A percentile compares a stretch with the other conserved stretches of the same genome.
Evolutionary conservation across 1,139 yeast genomes (phyloP).

Genomic region (Nakaseomyces bracarensis): DNA sequence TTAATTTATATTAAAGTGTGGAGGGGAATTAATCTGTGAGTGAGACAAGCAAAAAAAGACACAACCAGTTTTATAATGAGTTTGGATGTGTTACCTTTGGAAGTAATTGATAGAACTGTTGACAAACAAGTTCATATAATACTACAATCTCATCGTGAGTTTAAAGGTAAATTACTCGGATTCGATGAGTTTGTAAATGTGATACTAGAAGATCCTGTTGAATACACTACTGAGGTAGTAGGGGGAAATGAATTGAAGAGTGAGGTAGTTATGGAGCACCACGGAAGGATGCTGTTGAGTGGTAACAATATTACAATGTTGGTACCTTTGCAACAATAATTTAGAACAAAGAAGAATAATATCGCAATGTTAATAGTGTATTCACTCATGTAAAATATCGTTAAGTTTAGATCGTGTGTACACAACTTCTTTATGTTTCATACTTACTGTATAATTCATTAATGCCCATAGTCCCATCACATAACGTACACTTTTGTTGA

Average conservation of each 20-base stretch:
- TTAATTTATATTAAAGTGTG: too few species aligned
- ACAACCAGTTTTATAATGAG: background rate
- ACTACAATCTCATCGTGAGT: constrained; percentile 67
- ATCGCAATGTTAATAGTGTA: background rate
- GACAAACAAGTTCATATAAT: constrained; percentile 76
- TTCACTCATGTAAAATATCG: background rate
- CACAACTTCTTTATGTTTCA: constrained; percentile 28
- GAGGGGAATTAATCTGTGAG: too few species aligned
- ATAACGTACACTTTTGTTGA: constrained; percentile 16
- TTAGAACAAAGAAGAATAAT: background rate
- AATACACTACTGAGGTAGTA: constrained; percentile 29
- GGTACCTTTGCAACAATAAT: constrained; percentile 31
- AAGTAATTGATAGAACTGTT: constrained; percentile 78
- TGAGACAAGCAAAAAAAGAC: background rate
- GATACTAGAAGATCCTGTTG: constrained; percentile 77
- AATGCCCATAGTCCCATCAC: constrained; percentile 29
- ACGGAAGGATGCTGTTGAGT: constrained; percentile 62
- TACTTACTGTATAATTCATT: constrained; percentile 28
- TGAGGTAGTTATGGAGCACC: constrained; percentile 37
- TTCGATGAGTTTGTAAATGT: constrained; percentile 94
- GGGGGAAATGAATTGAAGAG: constrained; percentile 34
- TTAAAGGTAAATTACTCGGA: constrained; percentile 78
- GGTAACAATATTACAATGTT: constrained; percentile 87
- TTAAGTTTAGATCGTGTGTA: constrained; percentile 24
- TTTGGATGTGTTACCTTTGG: constrained; percentile 50